These are phyloP conservation scores for Tulasnella calospora DNA, from an alignment of 768 basidiomycete genomes.

Conservation along the genomic window DNA sequence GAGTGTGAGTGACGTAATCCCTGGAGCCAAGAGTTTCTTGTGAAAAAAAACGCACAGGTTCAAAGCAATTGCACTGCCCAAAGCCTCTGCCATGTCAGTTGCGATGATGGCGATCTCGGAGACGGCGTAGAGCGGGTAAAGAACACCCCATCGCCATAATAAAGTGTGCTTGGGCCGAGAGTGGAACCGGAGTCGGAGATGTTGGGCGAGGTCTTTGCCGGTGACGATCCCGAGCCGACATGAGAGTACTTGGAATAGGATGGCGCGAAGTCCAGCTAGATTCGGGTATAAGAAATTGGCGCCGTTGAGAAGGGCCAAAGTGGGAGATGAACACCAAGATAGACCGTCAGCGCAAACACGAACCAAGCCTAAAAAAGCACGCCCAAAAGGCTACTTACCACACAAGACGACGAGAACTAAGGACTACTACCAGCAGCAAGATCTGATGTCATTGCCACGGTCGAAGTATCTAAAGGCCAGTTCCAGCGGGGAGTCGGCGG, in stretches of 20 bases:
- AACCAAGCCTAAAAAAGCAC: not conserved
- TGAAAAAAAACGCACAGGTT: conserved; percentile 35
- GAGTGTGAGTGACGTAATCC: not conserved
- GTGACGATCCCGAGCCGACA: conserved; percentile 41
- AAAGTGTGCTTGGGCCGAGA: conserved; percentile 19
- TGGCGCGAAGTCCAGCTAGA: conserved; percentile 42
- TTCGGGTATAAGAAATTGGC: not conserved
- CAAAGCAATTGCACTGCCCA: conserved; percentile 45
- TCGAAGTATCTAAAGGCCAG: conserved; percentile 22
- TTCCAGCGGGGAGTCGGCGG: not conserved
- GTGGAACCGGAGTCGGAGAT: conserved; percentile 33
- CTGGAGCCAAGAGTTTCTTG: not conserved
- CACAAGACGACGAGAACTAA: conserved; percentile 42
- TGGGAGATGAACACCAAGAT: too few species aligned
- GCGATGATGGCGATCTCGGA: conserved; percentile 40
- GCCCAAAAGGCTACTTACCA: not conserved
- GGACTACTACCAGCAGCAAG: conserved; percentile 39
- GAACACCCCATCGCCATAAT: conserved; percentile 30
- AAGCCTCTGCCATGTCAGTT: conserved; percentile 42
- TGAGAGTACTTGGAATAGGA: conserved; percentile 42
- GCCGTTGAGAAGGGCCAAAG: not conserved
- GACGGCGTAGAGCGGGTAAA: conserved; percentile 32
- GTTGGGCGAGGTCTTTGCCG: conserved; percentile 33
- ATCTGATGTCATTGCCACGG: conserved; percentile 39
- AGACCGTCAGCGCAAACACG: not conserved